Evolutionary conservation across 2,329 filamentous ascomycete species (phyloP), one percentile per base, ranked within the genome.

Genomic region (Bipolaris cookei): DNA sequence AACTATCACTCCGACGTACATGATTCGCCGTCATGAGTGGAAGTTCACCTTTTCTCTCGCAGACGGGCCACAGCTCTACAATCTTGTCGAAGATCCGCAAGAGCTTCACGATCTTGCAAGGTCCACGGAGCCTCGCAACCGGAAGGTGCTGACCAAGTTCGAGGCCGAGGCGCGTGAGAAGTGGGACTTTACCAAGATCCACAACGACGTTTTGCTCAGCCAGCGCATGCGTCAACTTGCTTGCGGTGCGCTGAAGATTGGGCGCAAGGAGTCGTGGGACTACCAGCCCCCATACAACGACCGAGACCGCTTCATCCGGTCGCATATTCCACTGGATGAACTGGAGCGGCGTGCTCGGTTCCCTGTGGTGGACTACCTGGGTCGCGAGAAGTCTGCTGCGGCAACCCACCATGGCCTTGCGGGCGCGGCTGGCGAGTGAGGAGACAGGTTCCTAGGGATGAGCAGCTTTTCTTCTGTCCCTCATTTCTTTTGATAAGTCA

Each of bases 11-110:
- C 93, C 93, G 1, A 85, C 96, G 54, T 91, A 96, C 83, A 97
- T 97, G 93, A 97, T 97, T 72, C 88, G 90, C 56, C 88, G 92
- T 52, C 91, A 91, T 7, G 83, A 85, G 44, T 97, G 91, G 91
- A 97, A 97, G 81, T 97, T 92, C 76, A 87, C 95, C 63, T 92
- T 86, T 62, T 97, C 92, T 69, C 88, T 92, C 6, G 88, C 88
- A 20, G 93, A 97, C 72, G 88, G 90, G 30, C 88, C 90, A 28
- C 91, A 95, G 79, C 84, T 97, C 11, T 97, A 87, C 82, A 90
- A 97, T 77, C 82, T 97, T 6, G 81, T 82, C 42, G 77, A 81
- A 18, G 93, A 97, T 70, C 91, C 92, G 0, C 78, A 87, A 32
- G 92, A 97, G 79, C 77, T 91, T n/a, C 79, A 83, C 63, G 94